These are phyloP conservation scores for Lonicera japonica DNA, from an alignment of 129 eudicot species.

Conservation along the genomic window DNA sequence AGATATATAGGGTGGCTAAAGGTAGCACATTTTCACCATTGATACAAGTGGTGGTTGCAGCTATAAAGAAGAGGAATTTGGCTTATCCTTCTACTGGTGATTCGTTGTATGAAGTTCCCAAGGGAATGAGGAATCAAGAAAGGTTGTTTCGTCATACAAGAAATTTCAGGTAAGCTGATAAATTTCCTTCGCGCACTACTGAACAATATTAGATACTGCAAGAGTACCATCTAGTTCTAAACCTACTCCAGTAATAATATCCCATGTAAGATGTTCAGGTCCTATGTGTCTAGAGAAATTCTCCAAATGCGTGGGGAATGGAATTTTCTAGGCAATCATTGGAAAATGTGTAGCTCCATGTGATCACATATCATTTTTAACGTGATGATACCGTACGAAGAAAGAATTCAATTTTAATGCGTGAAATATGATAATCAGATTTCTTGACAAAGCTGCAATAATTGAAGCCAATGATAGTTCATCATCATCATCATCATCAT, in stretches of 20 bases:
- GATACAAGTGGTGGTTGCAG: constrained; percentile 63
- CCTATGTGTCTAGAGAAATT: too few species aligned
- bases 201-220: too few species aligned
- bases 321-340: too few species aligned
- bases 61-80: constrained; percentile 38
- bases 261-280: too few species aligned
- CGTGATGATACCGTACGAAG: too few species aligned
- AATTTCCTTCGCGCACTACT: too few species aligned
- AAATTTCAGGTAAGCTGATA: constrained; percentile 28
- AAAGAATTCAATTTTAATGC: too few species aligned
- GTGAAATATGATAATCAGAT: constrained; percentile 13
- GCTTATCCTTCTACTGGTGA: constrained; percentile 27
- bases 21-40: constrained; percentile 53
- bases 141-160: constrained; percentile 41
- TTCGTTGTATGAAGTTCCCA: constrained; percentile 39
- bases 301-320: background rate
- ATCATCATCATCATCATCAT: too few species aligned
- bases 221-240: too few species aligned
- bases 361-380: too few species aligned
- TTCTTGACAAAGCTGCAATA: constrained; percentile 44
- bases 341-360: too few species aligned
- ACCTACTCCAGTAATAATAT: too few species aligned
- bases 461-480: constrained; percentile 11
- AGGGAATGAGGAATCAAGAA: constrained; percentile 17
- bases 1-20: constrained; percentile 29